Percentiles rank a stretch among this genome's conserved stretches.
Conservation (phyloP, 176 grass and related monocot species). For the Aechmea fasciata region DNA sequence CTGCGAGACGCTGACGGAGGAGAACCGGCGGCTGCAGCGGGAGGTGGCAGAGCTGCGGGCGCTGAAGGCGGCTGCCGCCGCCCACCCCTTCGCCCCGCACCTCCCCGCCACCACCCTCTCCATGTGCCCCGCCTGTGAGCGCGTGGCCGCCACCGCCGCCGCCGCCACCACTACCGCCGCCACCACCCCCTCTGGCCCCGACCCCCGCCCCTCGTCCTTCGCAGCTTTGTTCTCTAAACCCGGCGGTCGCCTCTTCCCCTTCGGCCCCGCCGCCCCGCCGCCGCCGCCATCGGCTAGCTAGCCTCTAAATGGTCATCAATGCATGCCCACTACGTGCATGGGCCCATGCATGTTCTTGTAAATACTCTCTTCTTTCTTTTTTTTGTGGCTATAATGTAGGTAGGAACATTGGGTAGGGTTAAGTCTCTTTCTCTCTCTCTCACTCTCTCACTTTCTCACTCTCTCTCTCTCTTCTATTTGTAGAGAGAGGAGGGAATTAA, state of each 20-base stretch:
- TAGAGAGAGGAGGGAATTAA: no score
- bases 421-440: no score
- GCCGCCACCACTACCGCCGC: not conserved
- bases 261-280: not conserved
- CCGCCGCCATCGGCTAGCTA: not conserved
- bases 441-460: no score
- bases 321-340: no score
- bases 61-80: constrained; percentile 33
- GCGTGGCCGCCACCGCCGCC: constrained; percentile 30
- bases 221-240: not conserved
- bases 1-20: constrained; percentile 79
- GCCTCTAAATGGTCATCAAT: no score
- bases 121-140: constrained; percentile 96
- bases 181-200: not conserved
- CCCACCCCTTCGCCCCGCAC: constrained; percentile 73
- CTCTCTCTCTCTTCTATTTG: no score
- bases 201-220: not conserved
- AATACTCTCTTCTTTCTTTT: no score
- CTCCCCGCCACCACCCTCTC: constrained; percentile 89
- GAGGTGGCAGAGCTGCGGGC: constrained; percentile 71
- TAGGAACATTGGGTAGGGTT: no score
- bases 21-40: constrained; percentile 76
- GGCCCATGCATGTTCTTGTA: no score
- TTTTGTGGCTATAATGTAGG: no score
- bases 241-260: not conserved